Base-by-base conservation (phyloP, 2,329 filamentous ascomycete species). In the Tolypocladium ophioglossoides region DNA sequence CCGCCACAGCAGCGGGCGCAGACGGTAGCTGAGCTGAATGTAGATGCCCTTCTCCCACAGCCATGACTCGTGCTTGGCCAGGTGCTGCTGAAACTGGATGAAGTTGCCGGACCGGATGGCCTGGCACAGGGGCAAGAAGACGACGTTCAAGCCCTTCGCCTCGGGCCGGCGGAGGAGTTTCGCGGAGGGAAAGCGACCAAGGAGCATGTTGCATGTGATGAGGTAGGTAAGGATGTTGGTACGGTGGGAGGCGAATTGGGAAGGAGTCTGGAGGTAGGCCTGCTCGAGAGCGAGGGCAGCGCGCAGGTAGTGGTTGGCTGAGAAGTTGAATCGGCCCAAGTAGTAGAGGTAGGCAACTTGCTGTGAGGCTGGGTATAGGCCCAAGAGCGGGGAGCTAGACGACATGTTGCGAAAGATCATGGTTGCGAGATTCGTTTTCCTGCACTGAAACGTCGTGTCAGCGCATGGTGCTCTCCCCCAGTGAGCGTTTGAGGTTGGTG, bases 311-410 rank as follows among this genome's bases (percentile, higher is more conserved):
- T 95, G 86, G 60, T 84, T 87, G 68, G 89, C 91, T 58, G 88
- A 84, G 67, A 95, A 90, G 64, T 91, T 84, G 71, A 92, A 96
- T 55, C 91, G 86, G 20, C 92, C 92, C 7, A 97, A 84, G 66
- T 96, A 96, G 73, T 96, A 96, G 16, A 97, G 84, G 63, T 91
- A 97, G 4, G 91, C 95, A 51, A 96, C 90, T 50, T 91, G 83
- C 66, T 97, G 89, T 7, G 87, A 81, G 24, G 89, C 89, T 2
- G 91, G 90, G 64, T 95, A 97, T 52, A 89, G 80, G 1, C 81
- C 78, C 14, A 97, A 73, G 0, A 90, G 89, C 1, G 91, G 91
- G 0, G 89, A 91, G 59, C 89, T 87, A 54, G 87, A 85, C 51
- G 84, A 85, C 59, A 96, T 92, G 65, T 94, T 95, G 60, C 85